These are phyloP conservation scores for Aspergillus pseudotamarii DNA, from an alignment of 2,329 filamentous ascomycete species.

Conservation along the genomic window DNA sequence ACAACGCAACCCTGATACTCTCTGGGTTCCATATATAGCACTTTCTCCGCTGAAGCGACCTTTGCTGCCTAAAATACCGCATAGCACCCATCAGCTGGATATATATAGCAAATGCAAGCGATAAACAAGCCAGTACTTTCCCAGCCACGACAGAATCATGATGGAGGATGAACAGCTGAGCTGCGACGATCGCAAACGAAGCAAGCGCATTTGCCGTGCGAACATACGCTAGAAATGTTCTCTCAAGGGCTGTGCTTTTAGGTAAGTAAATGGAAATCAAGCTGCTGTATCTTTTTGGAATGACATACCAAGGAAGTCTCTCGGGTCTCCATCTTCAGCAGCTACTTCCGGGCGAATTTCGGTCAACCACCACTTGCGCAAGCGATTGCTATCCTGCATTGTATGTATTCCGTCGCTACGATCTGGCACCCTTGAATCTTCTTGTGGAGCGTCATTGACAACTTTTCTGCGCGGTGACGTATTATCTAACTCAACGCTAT, in stretches of 20 bases:
- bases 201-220: conserved; percentile 4
- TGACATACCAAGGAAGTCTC: neutral
- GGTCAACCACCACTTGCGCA: neutral
- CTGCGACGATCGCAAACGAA: conserved; percentile 1
- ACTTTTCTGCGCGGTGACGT: neutral
- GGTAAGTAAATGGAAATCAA: neutral
- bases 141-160: neutral
- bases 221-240: conserved; percentile 3
- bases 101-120: conserved; percentile 1
- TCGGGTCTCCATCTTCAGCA: neutral
- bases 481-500: neutral
- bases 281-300: neutral
- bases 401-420: neutral
- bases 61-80: neutral
- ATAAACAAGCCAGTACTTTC: conserved; percentile 1
- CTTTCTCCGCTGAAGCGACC: neutral
- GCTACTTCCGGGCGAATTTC: neutral
- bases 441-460: neutral
- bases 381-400: neutral
- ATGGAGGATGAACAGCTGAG: neutral
- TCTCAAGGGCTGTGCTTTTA: neutral
- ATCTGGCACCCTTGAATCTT: neutral
- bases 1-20: neutral
- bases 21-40: conserved; percentile 1
- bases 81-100: neutral